Base-by-base conservation (phyloP, 2,329 filamentous ascomycete genomes). In the Triangularia setosa region DNA sequence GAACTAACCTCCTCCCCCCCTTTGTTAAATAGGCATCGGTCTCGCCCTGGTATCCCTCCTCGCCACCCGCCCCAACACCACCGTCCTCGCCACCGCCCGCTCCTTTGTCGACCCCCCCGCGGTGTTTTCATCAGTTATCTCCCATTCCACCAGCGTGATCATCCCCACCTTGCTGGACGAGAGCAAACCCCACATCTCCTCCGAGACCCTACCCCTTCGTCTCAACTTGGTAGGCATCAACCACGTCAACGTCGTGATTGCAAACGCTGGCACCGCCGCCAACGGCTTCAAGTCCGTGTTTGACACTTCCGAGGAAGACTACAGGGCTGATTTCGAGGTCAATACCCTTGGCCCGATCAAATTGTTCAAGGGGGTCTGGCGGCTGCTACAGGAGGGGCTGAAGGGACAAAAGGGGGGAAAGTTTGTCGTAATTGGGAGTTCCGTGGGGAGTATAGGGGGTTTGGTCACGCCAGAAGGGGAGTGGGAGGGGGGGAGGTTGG, bases 101-200 rank as follows among this genome's bases (percentile, higher is more conserved):
- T 16, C 67, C 30, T 53, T 68, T 30, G 52, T 64, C 16, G 59
- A 66, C 11, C 58, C 64, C 14, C 96, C 92, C 23, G 58, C 64
- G 2, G 4, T 52, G 44, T 5, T 12, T 96, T 92, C 23, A 23
- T 90, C 94, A 77, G 88, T 92, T 72, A 81, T 96, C 23, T 8
- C 60, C 28, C 63, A 67, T 18, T 18, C 65, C 3, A 57, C 58
- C 21, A 70, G 66, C 62, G 59, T 25, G 7, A 61, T 72, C 5
- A 52, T 72, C 27, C 54, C 69, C 14, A 14, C 72, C 33, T 66
- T 69, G 21, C 69, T 74, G 11, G 65, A 69, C 64, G 70, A 70
- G 2, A 23, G 58, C 25, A 12, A 61, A 18, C 58, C 63, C 25
- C 30, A 33, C 40, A 56, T 64, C 54, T 55, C 63, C 60, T 69